Base-by-base conservation (phyloP, 129 eudicot species). In the Logfia minima region DNA sequence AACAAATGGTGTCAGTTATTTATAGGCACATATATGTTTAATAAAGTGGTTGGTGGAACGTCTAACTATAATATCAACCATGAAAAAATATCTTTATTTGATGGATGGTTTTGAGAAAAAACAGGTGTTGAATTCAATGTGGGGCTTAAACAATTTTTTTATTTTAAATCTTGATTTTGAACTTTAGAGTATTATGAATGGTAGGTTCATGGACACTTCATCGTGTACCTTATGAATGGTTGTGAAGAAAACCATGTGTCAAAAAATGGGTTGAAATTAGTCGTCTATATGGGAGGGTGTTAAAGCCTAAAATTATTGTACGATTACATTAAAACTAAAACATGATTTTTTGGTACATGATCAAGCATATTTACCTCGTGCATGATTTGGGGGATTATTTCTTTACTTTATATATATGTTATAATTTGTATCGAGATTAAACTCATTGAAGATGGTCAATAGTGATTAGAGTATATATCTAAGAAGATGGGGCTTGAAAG, bases 111-210 rank as follows among this genome's bases (percentile, higher is more conserved):
- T 45, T 3, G 73, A 73, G 83, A 14, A 61, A 45, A 72, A 78
- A 65, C 76, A 83, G 83, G 83, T 83, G 83, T 79, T 56, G 5
- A 45, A 66, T 83, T 48, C 6, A 48, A 13, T 48, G 55, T 48
- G n/a, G 55, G 6, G 55, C 55, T 14, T 48, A 45, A 45, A 45
- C 1, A 43, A 43, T 39, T 39, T 8, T 8, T 7, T 8, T 6
- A 8, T 35, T 35, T 35, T 35, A 35, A 35, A 4, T 35, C 3
- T 4, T 39, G 48, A 39, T 39, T 39, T 39, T 39, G 48, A 39
- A 8, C 1, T 48, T 14, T 4, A 14, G 55, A 48, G 55, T n/a
- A 48, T 13, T 48, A 18, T 48, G 55, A 48, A 48, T 48, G 55
- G 55, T 48, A 48, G 55, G 55, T 48, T 14, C 18, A 14, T 48